Evolutionary conservation across 306 rosid genomes (phyloP), one percentile per base, ranked within the genome.

Genomic region (Comarum palustre): DNA sequence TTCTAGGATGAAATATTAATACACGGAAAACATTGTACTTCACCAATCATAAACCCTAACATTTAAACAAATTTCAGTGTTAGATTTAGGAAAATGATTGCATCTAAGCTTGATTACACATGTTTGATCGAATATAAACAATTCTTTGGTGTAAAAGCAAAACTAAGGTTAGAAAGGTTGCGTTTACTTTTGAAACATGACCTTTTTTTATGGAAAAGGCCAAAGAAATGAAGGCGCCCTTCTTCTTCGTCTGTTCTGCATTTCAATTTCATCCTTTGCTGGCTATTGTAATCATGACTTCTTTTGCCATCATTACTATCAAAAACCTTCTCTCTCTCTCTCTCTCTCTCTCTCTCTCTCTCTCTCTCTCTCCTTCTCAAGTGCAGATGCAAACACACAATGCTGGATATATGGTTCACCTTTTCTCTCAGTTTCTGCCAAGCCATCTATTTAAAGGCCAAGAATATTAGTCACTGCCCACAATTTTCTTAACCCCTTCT

Each of bases 251-350:
- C n/a, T n/a, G n/a, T 66, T 71, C 86, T 76, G 73, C 82, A 80
- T 62, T 46, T 76, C 73, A 42, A 72, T 76, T 57, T 64, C 89
- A 82, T 69, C 83, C 83, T 66, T 74, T 77, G 54, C 91, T 82
- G 83, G 81, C 93, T 82, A 78, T 78, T 66, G 95, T 86, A 87
- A 92, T 92, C 84, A 92, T 85, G 84, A 88, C 75, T 68, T 81
- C 85, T 80, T 74, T 57, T 77, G 87, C 80, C 92, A 90, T 90
- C 95, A 90, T 92, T 88, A 67, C 92, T 19, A 79, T 52, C 66
- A 77, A 83, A 90, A 84, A 77, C 77, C 82, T 29, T 34, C 27
- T 72, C 17, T 54, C 68, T 41, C 74, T 22, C 69, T 43, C 66
- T 55, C 27, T 61, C 25, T 41, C 77, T 31, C 78, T 50, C 24